Conservation (phyloP, 2,329 filamentous ascomycete species). For the Septoria petroselini region DNA sequence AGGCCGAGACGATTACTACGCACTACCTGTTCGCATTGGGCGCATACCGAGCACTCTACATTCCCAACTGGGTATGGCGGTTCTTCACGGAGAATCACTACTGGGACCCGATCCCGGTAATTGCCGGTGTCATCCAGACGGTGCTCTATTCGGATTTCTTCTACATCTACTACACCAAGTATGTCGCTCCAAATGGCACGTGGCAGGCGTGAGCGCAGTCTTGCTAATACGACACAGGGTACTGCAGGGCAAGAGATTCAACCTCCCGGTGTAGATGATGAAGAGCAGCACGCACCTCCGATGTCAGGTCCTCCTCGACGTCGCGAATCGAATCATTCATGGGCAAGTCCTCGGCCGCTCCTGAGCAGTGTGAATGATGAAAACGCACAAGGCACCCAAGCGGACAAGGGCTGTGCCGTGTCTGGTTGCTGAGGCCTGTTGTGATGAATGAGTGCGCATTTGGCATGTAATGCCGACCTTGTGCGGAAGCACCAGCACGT, state of each 20-base stretch:
- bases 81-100: constrained; percentile 67
- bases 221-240: constrained; percentile 40
- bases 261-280: constrained; percentile 48
- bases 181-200: constrained; percentile 34
- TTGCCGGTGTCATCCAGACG: constrained; percentile 90
- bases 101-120: constrained; percentile 80
- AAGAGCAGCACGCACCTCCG: neutral
- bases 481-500: too few relatives aligned
- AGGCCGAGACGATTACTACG: constrained; percentile 98
- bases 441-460: too few relatives aligned
- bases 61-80: constrained; percentile 96
- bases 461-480: too few relatives aligned
- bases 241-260: constrained; percentile 54
- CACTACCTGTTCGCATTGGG: constrained; percentile 96
- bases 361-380: too few relatives aligned
- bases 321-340: too few relatives aligned
- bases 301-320: too few relatives aligned
- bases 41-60: constrained; percentile 88
- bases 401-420: too few relatives aligned
- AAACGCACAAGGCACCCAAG: too few relatives aligned
- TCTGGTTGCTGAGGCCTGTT: too few relatives aligned
- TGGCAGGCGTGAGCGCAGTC: neutral
- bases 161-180: constrained; percentile 99
- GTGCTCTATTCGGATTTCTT: constrained; percentile 98
- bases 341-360: too few relatives aligned